Evolutionary conservation across 2,329 filamentous ascomycete species (phyloP), one percentile per base, ranked within the genome.

Genomic region (Botrytis squamosa): DNA sequence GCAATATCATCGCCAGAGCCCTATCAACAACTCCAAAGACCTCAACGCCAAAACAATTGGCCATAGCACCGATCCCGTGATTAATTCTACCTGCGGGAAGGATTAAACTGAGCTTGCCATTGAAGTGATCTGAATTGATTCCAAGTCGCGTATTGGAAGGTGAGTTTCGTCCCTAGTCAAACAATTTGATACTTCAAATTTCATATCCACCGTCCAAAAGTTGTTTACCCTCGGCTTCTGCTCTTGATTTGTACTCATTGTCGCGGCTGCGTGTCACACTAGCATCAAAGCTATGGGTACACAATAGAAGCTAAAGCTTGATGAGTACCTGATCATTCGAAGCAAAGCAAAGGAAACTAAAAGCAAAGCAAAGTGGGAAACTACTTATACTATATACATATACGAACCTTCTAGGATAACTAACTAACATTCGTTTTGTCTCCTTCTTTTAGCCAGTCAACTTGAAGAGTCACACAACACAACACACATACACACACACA

Each of bases 1-100:
- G 72, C 75, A 62, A 69, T 68, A 74, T 64, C 74, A 74, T 75
- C 74, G 62, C 66, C 75, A 67, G 59, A 77, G 75, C 75, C 80
- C 80, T 79, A 80, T 80, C 79, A 80, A 40, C 75, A 73, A 77
- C 76, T 74, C 75, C 55, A 67, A 72, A 79, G 75, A 74, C 78
- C 75, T 78, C 79, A 75, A 79, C 72, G 70, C 62, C 46, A 74
- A 75, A 60, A 69, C 75, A 80, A 80, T 80, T 81, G 80, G 80
- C 74, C 75, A 73, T 75, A 64, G 33, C 59, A 73, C n/a, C 70
- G 68, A 79, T 81, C 79, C 75, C 72, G 76, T 81, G 80, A 81
- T 79, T 77, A 60, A 71, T 72, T 55, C 44, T 42, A 71, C 52
- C 79, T 80, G 80, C 79, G 80, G 80, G 75, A 77, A 75, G 79